Conservation (phyloP, 2,329 filamentous ascomycete genomes). For the Ramichloridium luteum region DNA sequence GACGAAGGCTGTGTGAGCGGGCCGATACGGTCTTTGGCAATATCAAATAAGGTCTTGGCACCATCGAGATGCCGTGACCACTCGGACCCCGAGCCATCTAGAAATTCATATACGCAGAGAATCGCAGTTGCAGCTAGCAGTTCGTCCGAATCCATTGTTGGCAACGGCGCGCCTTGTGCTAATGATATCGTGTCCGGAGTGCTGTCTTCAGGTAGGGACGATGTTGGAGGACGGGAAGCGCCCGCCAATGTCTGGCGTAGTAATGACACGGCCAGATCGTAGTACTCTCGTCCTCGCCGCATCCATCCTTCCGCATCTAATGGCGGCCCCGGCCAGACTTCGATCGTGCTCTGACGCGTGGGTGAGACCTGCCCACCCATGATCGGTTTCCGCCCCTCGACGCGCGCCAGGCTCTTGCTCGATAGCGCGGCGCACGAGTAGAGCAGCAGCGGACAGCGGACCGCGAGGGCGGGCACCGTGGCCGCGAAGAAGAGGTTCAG, state of each 20-base stretch:
- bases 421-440: slow-evolving; percentile 49
- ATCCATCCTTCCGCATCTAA: slow-evolving; percentile 37
- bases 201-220: slow-evolving; percentile 17
- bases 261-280: slow-evolving; percentile 35
- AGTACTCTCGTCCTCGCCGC: slow-evolving; percentile 48
- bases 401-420: slow-evolving; percentile 47
- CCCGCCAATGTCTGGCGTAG: slow-evolving; percentile 23
- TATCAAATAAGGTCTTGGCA: slow-evolving; percentile 49
- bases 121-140: slow-evolving; percentile 54
- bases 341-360: slow-evolving; percentile 31
- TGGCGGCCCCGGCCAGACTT: slow-evolving; percentile 32
- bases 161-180: slow-evolving; percentile 17
- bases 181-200: slow-evolving; percentile 12
- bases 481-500: slow-evolving; percentile 48
- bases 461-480: slow-evolving; percentile 46
- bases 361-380: slow-evolving; percentile 33
- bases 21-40: slow-evolving; percentile 40
- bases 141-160: slow-evolving; percentile 42
- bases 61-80: slow-evolving; percentile 55
- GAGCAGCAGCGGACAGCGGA: slow-evolving; percentile 36
- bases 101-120: slow-evolving; percentile 54
- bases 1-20: slow-evolving; percentile 33
- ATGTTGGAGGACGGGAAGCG: slow-evolving; percentile 15
- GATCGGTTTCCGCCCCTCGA: slow-evolving; percentile 39
- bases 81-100: slow-evolving; percentile 51